Evolutionary conservation across 2,329 filamentous ascomycete genomes (phyloP), one percentile per base, ranked within the genome.

Genomic region (Xylariaceae sp.): DNA sequence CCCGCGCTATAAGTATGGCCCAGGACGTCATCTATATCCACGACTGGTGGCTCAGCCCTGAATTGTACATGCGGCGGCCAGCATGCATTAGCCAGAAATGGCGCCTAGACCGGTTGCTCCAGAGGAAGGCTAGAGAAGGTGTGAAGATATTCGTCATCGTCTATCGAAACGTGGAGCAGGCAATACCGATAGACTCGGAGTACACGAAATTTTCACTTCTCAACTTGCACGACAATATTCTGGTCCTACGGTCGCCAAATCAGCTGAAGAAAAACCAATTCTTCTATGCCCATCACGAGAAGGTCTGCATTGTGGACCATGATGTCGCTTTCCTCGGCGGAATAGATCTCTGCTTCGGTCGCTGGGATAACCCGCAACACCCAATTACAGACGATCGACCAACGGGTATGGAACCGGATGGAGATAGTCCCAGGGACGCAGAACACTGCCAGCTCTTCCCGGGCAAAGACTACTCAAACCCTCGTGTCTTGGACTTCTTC

Each of bases 181-280:
- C 96, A 42, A 89, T 98, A 62, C 96, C 95, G 2, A 99, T 99
- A 69, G 95, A 99, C 73, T 98, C 93, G 1, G 93, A 97, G 73
- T 96, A 98, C 73, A 97, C 95, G 53, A 99, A 99, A 69, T 96
- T 93, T 74, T 96, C 93, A 1, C 82, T 99, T 56, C 84, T 99
- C 46, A 96, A 98, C 70, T 81, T 99, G 7, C 93, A 98, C 66
- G 92, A 92, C 19, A 99, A 99, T 71, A 88, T 99, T 60, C 96
- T 96, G 66, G 92, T 99, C 14, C 92, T 98, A 71, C 83, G 95
- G 67, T 98, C 95, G 2, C 95, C 95, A 0, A 97, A 99, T 67
- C 95, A 99, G 74, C 93, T 98, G 75, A 90, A 96, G 69, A 96
- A 99, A 76, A 98, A 98, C 68, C 96, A 96, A 44, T 99, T 99